phyloP scores from a whole-genome alignment of 164 flowering plant genomes.

The Aristolochia contorta region DNA sequence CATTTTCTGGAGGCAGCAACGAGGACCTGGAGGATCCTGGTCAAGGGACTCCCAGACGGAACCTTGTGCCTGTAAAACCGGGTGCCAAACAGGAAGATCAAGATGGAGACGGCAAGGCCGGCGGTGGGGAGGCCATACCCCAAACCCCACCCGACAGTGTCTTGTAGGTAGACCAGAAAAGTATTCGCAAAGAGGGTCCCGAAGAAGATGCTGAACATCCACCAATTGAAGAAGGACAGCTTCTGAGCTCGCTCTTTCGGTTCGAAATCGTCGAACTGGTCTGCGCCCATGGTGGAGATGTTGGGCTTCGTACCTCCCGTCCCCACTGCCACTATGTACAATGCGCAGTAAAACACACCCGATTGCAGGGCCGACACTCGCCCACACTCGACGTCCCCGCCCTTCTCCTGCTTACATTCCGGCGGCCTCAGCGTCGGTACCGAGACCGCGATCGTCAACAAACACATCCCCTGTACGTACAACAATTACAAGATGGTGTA shows the following conservation, averaged over 20 bases:
- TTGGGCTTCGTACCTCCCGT: conserved; percentile 27
- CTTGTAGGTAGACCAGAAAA: conserved; percentile 24
- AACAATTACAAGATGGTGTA: too few relatives aligned
- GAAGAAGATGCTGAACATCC: conserved; percentile 27
- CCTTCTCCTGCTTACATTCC: neutral
- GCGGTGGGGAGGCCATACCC: conserved; percentile 28
- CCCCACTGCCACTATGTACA: conserved; percentile 20
- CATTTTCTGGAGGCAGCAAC: conserved; percentile 18
- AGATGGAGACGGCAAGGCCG: conserved; percentile 16
- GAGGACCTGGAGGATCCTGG: conserved; percentile 19
- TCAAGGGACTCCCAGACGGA: conserved; percentile 24
- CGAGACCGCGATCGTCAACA: conserved; percentile 17
- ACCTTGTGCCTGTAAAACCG: conserved; percentile 24
- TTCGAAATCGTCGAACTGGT: conserved; percentile 22
- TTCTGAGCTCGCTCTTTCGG: conserved; percentile 17
- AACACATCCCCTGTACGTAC: conserved; percentile 17
- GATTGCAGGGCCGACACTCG: conserved; percentile 14
- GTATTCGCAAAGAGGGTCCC: conserved; percentile 24
- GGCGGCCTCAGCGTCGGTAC: conserved; percentile 14
- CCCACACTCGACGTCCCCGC: too few relatives aligned
- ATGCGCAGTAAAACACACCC: conserved; percentile 14
- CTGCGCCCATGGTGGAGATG: conserved; percentile 23
- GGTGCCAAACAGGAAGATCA: conserved; percentile 18
- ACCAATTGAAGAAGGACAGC: conserved; percentile 31
- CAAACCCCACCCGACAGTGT: conserved; percentile 21